Base-by-base conservation (phyloP, 1,139 yeast genomes). In the Debaryomyces subglobosus region DNA sequence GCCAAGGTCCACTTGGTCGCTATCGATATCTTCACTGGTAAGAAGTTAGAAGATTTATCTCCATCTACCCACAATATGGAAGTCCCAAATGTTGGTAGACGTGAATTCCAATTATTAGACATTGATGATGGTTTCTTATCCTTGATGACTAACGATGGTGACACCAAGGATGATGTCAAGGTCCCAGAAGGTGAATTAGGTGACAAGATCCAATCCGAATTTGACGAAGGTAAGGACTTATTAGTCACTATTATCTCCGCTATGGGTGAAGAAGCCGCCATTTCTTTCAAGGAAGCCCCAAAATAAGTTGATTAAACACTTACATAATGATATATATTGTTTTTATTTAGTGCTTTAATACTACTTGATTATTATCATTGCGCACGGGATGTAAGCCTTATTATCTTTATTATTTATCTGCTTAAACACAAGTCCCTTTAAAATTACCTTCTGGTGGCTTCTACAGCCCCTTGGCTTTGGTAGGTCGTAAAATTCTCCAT, bases 61-160 rank as follows among this genome's bases (percentile, higher is more conserved):
- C 99, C 99, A 79, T 94, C 99, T 60, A 94, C 99, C 82, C 99
- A 94, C 86, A 94, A 94, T 83, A 92, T 94, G 98, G 98, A 94
- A 80, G 98, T 94, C 73, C 99, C 99, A 81, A 86, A 90, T 74
- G 99, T 94, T 69, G 69, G 74, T 71, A 95, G 99, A 86, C 83
- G 85, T 65, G 99, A 94, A 84, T 94, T 58, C 86, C 96, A 89
- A 82, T 89, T 94, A 78, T 86, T 94, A 78, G 96, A 95, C 82
- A 91, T 94, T 69, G 99, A 94, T 71, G 99, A 94, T 69, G 99
- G 97, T 61, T 94, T 78, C 95, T 88, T 95, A 73, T 89, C 90
- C 72, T 86, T 94, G 78, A 92, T 94, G 98, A 89, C 92, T 84
- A 69, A 74, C 65, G 99, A 94, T 63, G 98, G 98, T 83, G 92